Percentiles rank a stretch among this genome's conserved stretches.
Evolutionary conservation across 768 basidiomycete genomes (phyloP).

Genomic region (Pholiota microspora): DNA sequence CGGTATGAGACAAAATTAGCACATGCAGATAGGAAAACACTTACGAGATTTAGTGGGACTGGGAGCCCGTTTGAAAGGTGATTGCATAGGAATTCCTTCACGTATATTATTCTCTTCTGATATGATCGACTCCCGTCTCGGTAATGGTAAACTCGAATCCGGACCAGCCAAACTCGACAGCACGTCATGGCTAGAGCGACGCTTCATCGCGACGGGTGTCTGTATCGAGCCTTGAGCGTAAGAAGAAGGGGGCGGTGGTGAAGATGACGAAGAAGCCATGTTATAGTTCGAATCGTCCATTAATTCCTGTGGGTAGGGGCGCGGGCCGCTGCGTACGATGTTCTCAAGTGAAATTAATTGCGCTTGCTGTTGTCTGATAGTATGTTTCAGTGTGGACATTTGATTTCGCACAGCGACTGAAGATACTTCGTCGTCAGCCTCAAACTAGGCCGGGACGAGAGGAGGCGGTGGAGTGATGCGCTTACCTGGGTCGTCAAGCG

Average conservation of each 20-base stretch:
- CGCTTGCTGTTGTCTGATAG: constrained; percentile 81
- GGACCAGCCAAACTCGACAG: constrained; percentile 71
- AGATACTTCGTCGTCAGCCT: constrained; percentile 12
- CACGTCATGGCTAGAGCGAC: constrained; percentile 71
- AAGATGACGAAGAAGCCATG: constrained; percentile 30
- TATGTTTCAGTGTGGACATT: constrained; percentile 79
- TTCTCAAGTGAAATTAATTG: constrained; percentile 71
- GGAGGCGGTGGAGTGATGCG: constrained; percentile 10
- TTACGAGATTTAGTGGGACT: constrained; percentile 82
- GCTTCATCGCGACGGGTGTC: constrained; percentile 48
- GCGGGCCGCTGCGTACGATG: constrained; percentile 62
- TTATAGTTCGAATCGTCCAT: constrained; percentile 28
- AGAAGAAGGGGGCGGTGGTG: constrained; percentile 31
- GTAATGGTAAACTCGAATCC: constrained; percentile 72
- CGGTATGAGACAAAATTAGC: constrained; percentile 12
- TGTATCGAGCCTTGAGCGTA: constrained; percentile 22
- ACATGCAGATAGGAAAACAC: constrained; percentile 29
- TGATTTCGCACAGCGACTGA: constrained; percentile 75
- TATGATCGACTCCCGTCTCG: constrained; percentile 49
- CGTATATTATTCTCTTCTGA: constrained; percentile 53
- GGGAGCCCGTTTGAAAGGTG: constrained; percentile 48
- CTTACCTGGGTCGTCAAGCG: constrained; percentile 68
- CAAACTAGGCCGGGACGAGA: constrained; percentile 1
- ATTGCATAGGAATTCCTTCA: constrained; percentile 63
- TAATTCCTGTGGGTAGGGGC: constrained; percentile 49